Evolutionary conservation across 768 basidiomycete species (phyloP), one percentile per base, ranked within the genome.

Genomic region (Punctularia strigosozonata): DNA sequence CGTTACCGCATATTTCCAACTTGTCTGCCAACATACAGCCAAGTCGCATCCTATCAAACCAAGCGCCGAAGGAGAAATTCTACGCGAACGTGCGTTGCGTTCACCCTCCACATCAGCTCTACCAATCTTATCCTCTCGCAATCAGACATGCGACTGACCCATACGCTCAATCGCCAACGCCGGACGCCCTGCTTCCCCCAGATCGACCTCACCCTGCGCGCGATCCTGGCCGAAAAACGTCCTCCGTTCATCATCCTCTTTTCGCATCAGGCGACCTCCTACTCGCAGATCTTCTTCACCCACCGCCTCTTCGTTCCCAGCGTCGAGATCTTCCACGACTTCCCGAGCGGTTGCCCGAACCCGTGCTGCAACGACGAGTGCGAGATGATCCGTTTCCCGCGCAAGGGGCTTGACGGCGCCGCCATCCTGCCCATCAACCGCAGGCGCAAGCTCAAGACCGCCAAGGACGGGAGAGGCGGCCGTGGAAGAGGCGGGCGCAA

Each of bases 141-240:
- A 8, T 8, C 32, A 69, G 69, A 85, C 55, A 80, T 81, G 69
- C 76, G 76, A 19, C 58, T 85, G 33, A 73, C 65, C 42, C 78
- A 82, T 50, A 71, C 73, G 7, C 64, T 85, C 38, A 69, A 75
- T 42, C 71, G 73, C 31, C 77, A 81, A 50, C 72, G 72, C 24
- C 72, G 82, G n/a, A 77, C 72, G 4, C 82, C 82, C 0, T 85
- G 82, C 55, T 83, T 85, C 56, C 82, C 82, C 4, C 82, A 85
- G 57, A 80, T 85, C 58, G 82, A 85, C 58, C 70, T 85, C 43
- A 74, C 76, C 25, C 66, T 85, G 38, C 79, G 82, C 26, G 80
- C 81, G 10, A 77, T 85, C 48, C 65, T 85, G 3, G 68, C 76
- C 60, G 81, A 85, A 57, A 83, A 83, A 51, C 70, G 66, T 36